Conservation (phyloP, 495 filamentous ascomycete genomes). For the Talaromyces liani region DNA sequence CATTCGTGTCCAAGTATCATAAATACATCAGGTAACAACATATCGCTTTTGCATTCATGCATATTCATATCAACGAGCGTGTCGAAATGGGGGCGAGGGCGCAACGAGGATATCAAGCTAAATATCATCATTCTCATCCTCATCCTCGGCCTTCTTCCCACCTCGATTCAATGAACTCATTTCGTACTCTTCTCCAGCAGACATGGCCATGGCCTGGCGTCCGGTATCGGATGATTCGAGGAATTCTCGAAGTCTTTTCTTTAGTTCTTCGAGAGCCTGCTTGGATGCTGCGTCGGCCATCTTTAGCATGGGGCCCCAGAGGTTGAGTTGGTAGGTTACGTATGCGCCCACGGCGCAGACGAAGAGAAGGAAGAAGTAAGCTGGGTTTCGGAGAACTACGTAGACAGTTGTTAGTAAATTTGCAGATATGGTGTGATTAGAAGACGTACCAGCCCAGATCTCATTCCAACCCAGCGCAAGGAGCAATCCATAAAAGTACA, state of each 20-base stretch:
- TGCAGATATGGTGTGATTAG: not conserved
- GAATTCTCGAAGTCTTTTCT: conserved; percentile 81
- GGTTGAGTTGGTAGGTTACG: conserved; percentile 83
- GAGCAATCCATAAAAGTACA: conserved; percentile 88
- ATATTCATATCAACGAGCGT: not conserved
- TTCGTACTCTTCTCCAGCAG: conserved; percentile 36
- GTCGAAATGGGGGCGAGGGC: too few species aligned
- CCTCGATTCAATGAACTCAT: conserved; percentile 32
- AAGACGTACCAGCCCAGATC: conserved; percentile 71
- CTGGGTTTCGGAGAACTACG: conserved; percentile 80
- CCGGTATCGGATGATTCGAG: conserved; percentile 74
- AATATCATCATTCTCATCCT: conserved; percentile 29
- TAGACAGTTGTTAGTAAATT: not conserved
- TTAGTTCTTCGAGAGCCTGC: conserved; percentile 83
- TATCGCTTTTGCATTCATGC: not conserved
- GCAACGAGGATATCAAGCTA: too few species aligned
- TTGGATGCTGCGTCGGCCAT: conserved; percentile 80
- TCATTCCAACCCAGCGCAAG: conserved; percentile 96
- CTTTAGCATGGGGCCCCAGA: conserved; percentile 91
- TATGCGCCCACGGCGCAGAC: conserved; percentile 69
- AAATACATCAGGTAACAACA: not conserved
- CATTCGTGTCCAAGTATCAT: not conserved
- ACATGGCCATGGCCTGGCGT: conserved; percentile 71
- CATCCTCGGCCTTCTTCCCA: conserved; percentile 14
- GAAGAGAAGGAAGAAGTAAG: conserved; percentile 85